These are phyloP conservation scores for Panellus pusillus DNA, from an alignment of 768 basidiomycete species.

Conservation along the genomic window DNA sequence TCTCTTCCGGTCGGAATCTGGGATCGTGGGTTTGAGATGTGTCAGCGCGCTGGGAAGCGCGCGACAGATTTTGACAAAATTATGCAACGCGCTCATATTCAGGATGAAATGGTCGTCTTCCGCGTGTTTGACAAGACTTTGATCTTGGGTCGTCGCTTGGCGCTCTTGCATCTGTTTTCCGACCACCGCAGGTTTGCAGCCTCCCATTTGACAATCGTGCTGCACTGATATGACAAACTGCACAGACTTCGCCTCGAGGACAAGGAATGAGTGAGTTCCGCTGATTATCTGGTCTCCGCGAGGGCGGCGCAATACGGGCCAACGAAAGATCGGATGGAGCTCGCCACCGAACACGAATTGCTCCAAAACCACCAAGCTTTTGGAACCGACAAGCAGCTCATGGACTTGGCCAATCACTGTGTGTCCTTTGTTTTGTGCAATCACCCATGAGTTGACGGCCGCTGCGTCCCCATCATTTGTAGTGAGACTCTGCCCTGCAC, in stretches of 20 bases:
- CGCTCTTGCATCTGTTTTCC: conserved; percentile 1
- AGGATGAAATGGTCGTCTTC: conserved; percentile 7
- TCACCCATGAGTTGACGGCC: not conserved
- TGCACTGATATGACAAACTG: conserved; percentile 2
- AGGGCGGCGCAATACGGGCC: conserved; percentile 1
- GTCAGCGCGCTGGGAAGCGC: not conserved
- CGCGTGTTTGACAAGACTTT: conserved; percentile 1
- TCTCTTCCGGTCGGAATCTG: not conserved
- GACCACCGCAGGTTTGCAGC: not conserved
- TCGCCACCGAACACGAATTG: not conserved
- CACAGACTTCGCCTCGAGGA: not conserved
- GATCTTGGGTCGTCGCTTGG: not conserved
- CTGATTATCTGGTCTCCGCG: not conserved
- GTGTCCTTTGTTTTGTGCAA: not conserved
- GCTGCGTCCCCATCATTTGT: not conserved
- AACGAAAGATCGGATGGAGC: not conserved
- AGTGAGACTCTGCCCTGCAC: not conserved
- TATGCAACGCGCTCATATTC: conserved; percentile 3
- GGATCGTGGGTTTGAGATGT: not conserved
- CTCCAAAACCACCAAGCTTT: not conserved
- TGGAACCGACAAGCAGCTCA: not conserved
- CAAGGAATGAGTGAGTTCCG: not conserved
- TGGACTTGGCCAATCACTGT: not conserved
- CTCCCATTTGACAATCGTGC: conserved; percentile 6
- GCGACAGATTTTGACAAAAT: not conserved